A percentile compares a stretch with the other conserved stretches of the same genome.
phyloP scores from a whole-genome alignment of 1,284 basidiomycete genomes.

The Bjerkandera adusta region DNA sequence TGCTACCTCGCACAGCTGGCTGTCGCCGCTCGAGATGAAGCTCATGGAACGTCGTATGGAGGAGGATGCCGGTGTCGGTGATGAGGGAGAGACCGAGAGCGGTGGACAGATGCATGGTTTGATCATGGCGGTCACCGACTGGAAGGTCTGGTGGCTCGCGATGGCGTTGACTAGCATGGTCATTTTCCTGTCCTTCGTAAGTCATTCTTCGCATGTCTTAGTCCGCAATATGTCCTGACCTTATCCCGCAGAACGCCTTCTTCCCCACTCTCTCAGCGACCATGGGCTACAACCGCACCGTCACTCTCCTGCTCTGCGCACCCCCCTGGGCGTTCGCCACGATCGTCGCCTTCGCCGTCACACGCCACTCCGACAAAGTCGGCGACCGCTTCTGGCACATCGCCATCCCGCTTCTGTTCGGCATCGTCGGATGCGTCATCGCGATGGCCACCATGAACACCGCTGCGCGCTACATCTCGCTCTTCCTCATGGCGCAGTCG shows the following conservation, averaged over 20 bases:
- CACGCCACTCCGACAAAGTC: constrained; percentile 69
- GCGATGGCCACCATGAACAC: constrained; percentile 69
- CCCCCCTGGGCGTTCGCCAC: constrained; percentile 77
- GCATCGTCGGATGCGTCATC: constrained; percentile 73
- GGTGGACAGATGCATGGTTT: constrained; percentile 45
- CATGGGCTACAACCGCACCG: constrained; percentile 61
- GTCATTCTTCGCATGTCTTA: background rate
- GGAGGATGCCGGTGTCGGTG: constrained; percentile 62
- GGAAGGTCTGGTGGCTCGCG: constrained; percentile 76
- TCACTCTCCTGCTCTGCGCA: constrained; percentile 72
- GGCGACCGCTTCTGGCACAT: constrained; percentile 71
- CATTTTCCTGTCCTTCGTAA: constrained; percentile 60
- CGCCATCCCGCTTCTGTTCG: constrained; percentile 48
- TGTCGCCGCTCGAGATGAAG: constrained; percentile 58
- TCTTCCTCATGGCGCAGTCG: constrained; percentile 79
- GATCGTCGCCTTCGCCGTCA: constrained; percentile 45
- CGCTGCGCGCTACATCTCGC: constrained; percentile 64
- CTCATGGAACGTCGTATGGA: constrained; percentile 71
- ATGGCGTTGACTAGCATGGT: constrained; percentile 51
- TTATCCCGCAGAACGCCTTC: constrained; percentile 45
- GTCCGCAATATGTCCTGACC: background rate
- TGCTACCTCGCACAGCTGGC: constrained; percentile 49
- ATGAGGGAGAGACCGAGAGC: constrained; percentile 36
- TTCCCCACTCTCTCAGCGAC: constrained; percentile 71
- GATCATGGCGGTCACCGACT: constrained; percentile 59